Base-by-base conservation (phyloP, 208 protist species). In the Borovskyia barvae region DNA sequence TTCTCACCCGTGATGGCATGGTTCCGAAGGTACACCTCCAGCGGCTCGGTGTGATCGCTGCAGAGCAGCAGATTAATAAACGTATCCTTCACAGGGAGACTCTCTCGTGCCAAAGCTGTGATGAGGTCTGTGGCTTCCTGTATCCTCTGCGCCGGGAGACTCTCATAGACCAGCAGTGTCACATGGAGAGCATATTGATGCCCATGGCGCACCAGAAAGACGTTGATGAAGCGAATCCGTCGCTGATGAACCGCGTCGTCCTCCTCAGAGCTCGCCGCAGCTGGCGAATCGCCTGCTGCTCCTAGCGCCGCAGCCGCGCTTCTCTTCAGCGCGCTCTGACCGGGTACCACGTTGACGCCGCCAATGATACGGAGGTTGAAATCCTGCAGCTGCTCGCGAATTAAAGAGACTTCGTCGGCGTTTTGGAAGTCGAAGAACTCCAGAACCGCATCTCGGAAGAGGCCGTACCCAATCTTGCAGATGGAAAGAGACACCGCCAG, bases 401-500 rank as follows among this genome's bases (percentile, higher is more conserved):
- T 77, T 3, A 29, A 42, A 22, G 73, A 26, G 29, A 92, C 78
- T 37, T 95, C 88, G 2, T 78, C 64, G 1, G 71, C 83, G 56
- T 67, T 75, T 52, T 95, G 89, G 71, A 69, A 87, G 48, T 95
- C 89, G 52, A 95, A 95, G 46, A 95, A 95, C 65, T 95, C 85
- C 8, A 91, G 51, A 3, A 93, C 46, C 30, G 79, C 75, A 24
- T 66, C 75, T 28, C 72, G 66, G 40, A 90, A 69, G 2, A 95
- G 56, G 5, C 39, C 33, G 65, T 87, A 93, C 14, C 89, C 89
- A 11, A 95, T 90, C 26, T 80, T 77, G 67, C 78, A 87, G 47
- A 95, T 91, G 29, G 78, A 87, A 3, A 77, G 64, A 4, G 89
- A 92, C 0, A 95, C 89, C 30, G 71, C 76, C 12, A 92, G 62